Evolutionary conservation across 139 green algal species (phyloP).

Genomic region (Asterochloris erici): DNA sequence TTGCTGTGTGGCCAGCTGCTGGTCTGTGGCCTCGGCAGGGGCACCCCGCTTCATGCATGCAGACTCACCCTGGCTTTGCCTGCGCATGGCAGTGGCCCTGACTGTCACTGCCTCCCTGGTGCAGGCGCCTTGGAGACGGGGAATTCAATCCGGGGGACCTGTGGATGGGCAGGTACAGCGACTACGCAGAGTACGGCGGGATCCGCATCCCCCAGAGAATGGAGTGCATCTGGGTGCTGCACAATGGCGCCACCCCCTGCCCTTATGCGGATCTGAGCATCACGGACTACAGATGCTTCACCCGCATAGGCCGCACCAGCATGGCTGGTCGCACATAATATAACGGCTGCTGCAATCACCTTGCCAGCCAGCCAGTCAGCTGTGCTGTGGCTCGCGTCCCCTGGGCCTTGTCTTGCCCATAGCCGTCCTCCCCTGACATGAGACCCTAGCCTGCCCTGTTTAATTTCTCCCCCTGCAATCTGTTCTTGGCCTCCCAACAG

Average conservation of each 20-base stretch:
- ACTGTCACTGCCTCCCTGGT: neutral
- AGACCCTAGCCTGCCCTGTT: neutral
- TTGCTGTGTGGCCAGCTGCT: too few relatives aligned
- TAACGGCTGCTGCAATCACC: too few relatives aligned
- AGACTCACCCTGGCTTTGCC: too few relatives aligned
- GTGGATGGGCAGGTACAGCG: slow-evolving; percentile 15
- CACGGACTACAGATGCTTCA: slow-evolving; percentile 17
- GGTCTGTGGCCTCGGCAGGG: too few relatives aligned
- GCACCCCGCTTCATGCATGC: too few relatives aligned
- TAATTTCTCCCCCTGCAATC: too few relatives aligned
- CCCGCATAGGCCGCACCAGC: slow-evolving; percentile 12
- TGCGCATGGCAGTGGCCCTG: too few relatives aligned
- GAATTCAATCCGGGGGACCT: neutral
- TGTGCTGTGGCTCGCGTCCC: too few relatives aligned
- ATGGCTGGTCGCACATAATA: neutral
- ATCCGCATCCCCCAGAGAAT: slow-evolving; percentile 6
- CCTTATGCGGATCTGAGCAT: slow-evolving; percentile 1
- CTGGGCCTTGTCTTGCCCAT: neutral
- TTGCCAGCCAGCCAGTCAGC: too few relatives aligned
- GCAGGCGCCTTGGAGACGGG: slow-evolving; percentile 20
- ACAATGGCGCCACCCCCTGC: slow-evolving; percentile 3
- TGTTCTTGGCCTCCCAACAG: too few relatives aligned
- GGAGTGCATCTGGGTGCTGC: slow-evolving; percentile 18
- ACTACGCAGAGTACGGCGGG: slow-evolving; percentile 3
- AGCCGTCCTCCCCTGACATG: neutral